Evolutionary conservation across 495 filamentous ascomycete genomes (phyloP), one percentile per base, ranked within the genome.

Genomic region (Penicillium riverlandense): DNA sequence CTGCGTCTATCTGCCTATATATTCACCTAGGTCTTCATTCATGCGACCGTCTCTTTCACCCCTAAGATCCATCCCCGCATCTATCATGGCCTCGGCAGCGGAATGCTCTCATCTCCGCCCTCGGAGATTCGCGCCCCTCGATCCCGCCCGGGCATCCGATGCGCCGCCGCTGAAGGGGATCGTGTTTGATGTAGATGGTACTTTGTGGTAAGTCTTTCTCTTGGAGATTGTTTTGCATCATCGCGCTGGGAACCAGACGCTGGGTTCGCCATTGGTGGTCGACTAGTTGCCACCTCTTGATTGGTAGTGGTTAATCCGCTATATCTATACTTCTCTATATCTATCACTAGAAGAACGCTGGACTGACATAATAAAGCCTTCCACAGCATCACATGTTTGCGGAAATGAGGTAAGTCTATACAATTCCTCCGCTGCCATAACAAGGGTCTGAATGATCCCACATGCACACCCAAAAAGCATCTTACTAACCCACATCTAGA

Each of bases 301-400:
- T 22, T 22, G 22, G 22, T 22, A 22, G 22, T 22, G 22, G 22
- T 22, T 22, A 22, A 16, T 22, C 2, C 22, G 22, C 22, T 22
- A 22, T 22, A 22, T 22, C 22, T 22, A 22, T 22, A 3, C 6
- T 22, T 22, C 22, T 22, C 22, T 22, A 3, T 6, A 22, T 22
- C 3, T 3, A 4, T 0, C 2, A 4, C 22, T 22, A 3, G 0
- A 36, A 31, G 1, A 37, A 8, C 37, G 13, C 14, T 11, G 35
- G 22, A 22, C 49, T 58, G 22, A 52, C 38, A 34, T 38, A 39
- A 16, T 8, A 37, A 47, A 90, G 90, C 59, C 70, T 87, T 37
- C 92, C 90, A 0, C 92, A 96, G 70, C 89, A 83, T 53, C 88
- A 94, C 74, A 96, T 98, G 92, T 96, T 96, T 74, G 50, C 58